Evolutionary conservation across 345 rosid species (phyloP), one percentile per base, ranked within the genome.

Genomic region (Salix koriyanagi): DNA sequence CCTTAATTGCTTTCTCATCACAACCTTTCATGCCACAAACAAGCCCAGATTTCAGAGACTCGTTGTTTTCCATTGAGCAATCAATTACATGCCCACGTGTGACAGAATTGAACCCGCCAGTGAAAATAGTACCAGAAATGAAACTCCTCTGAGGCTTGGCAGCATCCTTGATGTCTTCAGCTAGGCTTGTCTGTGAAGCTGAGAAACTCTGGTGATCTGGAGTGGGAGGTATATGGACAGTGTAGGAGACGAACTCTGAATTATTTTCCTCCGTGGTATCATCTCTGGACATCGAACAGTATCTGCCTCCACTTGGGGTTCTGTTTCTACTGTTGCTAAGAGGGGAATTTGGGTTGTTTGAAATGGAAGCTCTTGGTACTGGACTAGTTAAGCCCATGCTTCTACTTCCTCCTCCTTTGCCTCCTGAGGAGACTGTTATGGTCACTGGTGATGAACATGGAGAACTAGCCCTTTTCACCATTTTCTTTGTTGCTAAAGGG

Each of bases 171-270:
- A 61, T 72, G 23, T 86, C 88, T 52, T 81, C 89, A 23, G 56
- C 36, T 46, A 82, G 67, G 80, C 93, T 89, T 12, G 87, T 83
- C 15, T 82, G 89, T 3, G 93, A 91, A 60, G 83, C 72, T 9
- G 88, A 84, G 30, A 87, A 54, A n/a, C 87, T 77, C 69, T 90
- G 92, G 79, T 87, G 92, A 77, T 91, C 97, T 1, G 97, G 97
- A 52, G 97, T 91, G 0, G 94, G 88, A 7, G 97, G 97, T 13
- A 91, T 90, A 26, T 91, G 97, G 32, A 91, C 97, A 1, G 97
- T 91, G 72, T 91, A 91, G 4, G 83, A 75, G n/a, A 91, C 83
- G 67, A 84, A 88, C 25, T 84, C 92, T 6, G 93, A 86, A 32
- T 77, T 89, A 0, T 67, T 46, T 13, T 84, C 91, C 12, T 89